Percentiles rank a stretch among this genome's conserved stretches.
Conservation (phyloP, 192 early-diverging fungal genomes). For the Chytriomyces confervae region DNA sequence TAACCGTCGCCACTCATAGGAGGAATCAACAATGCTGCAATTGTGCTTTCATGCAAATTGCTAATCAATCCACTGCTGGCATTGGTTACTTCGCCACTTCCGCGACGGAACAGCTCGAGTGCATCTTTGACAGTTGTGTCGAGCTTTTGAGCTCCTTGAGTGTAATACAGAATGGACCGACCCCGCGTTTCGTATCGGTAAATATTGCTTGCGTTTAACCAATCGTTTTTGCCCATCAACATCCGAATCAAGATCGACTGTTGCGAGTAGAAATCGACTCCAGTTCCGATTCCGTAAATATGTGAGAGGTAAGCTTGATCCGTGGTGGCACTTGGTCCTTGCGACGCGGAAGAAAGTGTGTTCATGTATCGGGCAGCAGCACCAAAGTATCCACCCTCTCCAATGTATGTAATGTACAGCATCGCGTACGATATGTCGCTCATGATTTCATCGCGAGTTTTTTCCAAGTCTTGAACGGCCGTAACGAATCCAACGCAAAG, state of each 20-base stretch:
- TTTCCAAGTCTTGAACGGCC: constrained; percentile 18
- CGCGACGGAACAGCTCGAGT: constrained; percentile 3
- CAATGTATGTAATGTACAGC: constrained; percentile 6
- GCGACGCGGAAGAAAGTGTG: not conserved
- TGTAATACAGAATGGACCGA: not conserved
- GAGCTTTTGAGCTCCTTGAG: constrained; percentile 20
- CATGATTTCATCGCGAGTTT: not conserved
- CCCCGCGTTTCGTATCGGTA: not conserved
- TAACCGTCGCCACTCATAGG: not conserved
- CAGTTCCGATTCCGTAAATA: constrained; percentile 16
- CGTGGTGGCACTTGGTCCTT: not conserved
- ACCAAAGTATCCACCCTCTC: constrained; percentile 9
- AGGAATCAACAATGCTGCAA: not conserved
- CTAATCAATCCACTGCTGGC: not conserved
- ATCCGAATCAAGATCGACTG: constrained; percentile 30
- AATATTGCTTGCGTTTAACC: constrained; percentile 34
- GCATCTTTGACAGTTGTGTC: constrained; percentile 23
- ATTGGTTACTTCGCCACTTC: not conserved
- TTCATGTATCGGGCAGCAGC: not conserved
- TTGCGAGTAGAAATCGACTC: constrained; percentile 40
- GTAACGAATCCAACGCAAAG: constrained; percentile 6
- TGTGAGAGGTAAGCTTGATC: constrained; percentile 4
- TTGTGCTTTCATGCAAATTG: not conserved
- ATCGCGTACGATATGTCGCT: constrained; percentile 1
- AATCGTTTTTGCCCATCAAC: constrained; percentile 43